Evolutionary conservation across 495 filamentous ascomycete genomes (phyloP).

Genomic region (Podospora comata): DNA sequence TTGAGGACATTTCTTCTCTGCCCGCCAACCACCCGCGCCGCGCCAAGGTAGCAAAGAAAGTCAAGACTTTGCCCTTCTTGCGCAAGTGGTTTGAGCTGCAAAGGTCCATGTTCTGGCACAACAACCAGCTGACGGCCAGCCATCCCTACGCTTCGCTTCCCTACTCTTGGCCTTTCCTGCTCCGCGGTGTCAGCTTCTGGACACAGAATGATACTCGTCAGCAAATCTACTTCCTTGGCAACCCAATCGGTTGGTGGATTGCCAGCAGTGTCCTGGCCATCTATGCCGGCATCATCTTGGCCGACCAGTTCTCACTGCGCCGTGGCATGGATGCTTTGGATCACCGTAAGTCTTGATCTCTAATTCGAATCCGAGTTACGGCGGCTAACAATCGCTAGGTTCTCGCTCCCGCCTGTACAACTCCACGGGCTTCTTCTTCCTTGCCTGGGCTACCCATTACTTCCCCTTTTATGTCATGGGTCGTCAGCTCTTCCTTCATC

Average conservation of each 20-base stretch:
- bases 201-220: constrained; percentile 93
- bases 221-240: constrained; percentile 98
- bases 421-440: constrained; percentile 97
- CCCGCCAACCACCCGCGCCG: constrained; percentile 65
- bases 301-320: constrained; percentile 87
- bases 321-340: constrained; percentile 92
- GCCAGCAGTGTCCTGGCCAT: constrained; percentile 87
- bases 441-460: constrained; percentile 96
- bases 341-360: constrained; percentile 64
- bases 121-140: constrained; percentile 93
- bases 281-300: constrained; percentile 85
- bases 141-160: constrained; percentile 93
- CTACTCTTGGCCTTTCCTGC: constrained; percentile 96
- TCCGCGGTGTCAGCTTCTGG: constrained; percentile 98
- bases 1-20: constrained; percentile 84
- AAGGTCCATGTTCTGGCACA: constrained; percentile 98
- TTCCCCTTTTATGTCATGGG: constrained; percentile 98
- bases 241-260: constrained; percentile 97
- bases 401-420: constrained; percentile 93
- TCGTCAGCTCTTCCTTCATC: constrained; percentile 94
- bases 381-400: constrained; percentile 47
- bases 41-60: constrained; percentile 65
- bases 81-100: constrained; percentile 96
- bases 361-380: neutral
- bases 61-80: constrained; percentile 82